phyloP scores from a whole-genome alignment of 192 early-diverging fungal genomes.

The Gorgonomyces haynaldii region DNA sequence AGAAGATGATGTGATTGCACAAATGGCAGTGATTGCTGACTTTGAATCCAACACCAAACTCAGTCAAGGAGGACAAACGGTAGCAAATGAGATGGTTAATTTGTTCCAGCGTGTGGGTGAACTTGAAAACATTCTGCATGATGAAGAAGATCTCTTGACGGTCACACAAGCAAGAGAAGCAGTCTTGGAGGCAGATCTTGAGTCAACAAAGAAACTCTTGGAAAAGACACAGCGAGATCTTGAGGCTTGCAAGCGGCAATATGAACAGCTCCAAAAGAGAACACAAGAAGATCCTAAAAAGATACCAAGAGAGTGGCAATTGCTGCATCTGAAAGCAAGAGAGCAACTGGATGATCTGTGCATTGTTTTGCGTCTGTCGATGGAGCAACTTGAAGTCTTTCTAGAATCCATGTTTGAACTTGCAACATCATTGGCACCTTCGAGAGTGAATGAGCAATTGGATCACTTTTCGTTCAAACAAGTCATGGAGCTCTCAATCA shows the following conservation, averaged over 20 bases:
- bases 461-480: conserved; percentile 2
- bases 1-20: conserved; percentile 34
- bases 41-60: background rate
- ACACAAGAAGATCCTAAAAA: conserved; percentile 6
- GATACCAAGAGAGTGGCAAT: conserved; percentile 11
- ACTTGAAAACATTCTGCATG: conserved; percentile 4
- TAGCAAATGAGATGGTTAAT: conserved; percentile 15
- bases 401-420: conserved; percentile 3
- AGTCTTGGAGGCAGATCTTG: conserved; percentile 17
- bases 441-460: conserved; percentile 4
- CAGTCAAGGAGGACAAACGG: conserved; percentile 8
- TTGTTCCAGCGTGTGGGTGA: conserved; percentile 10
- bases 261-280: background rate
- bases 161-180: conserved; percentile 19
- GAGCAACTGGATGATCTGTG: conserved; percentile 18
- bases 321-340: conserved; percentile 1
- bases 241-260: background rate
- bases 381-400: conserved; percentile 12
- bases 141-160: conserved; percentile 12
- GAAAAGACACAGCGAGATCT: conserved; percentile 8
- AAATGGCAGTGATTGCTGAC: conserved; percentile 16
- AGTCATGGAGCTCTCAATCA: background rate
- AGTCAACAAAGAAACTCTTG: conserved; percentile 9
- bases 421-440: conserved; percentile 1
- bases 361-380: conserved; percentile 14